These are phyloP conservation scores for Scheffersomyces insectosa DNA, from an alignment of 1,139 yeast species.

Conservation along the genomic window DNA sequence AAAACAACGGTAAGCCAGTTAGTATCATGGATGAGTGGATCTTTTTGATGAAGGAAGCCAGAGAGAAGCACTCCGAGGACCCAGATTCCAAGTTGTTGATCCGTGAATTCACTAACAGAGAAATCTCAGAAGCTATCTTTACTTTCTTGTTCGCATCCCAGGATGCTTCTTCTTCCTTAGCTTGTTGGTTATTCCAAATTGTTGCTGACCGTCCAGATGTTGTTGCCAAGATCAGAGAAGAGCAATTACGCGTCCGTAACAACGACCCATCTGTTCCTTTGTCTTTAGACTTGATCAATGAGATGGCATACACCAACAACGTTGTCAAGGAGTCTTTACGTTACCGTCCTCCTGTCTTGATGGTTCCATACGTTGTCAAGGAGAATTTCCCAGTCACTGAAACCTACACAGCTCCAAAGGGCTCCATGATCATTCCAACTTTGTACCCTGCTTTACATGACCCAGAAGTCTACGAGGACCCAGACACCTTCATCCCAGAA, in stretches of 20 bases:
- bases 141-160: slow-evolving; percentile 96
- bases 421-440: slow-evolving; percentile 95
- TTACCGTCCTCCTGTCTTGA: slow-evolving; percentile 94
- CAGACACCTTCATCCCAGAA: slow-evolving; percentile 92
- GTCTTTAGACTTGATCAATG: slow-evolving; percentile 70
- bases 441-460: slow-evolving; percentile 95
- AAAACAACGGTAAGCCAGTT: slow-evolving; percentile 72
- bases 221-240: slow-evolving; percentile 79
- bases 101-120: slow-evolving; percentile 85
- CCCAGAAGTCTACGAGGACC: slow-evolving; percentile 92
- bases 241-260: slow-evolving; percentile 80
- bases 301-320: slow-evolving; percentile 85
- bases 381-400: slow-evolving; percentile 80
- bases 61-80: slow-evolving; percentile 48
- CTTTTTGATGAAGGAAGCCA: slow-evolving; percentile 75
- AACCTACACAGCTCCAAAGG: slow-evolving; percentile 89
- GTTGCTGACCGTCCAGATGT: slow-evolving; percentile 95
- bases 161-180: slow-evolving; percentile 97
- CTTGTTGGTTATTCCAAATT: slow-evolving; percentile 97
- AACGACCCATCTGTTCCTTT: slow-evolving; percentile 68
- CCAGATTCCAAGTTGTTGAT: slow-evolving; percentile 58
- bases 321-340: slow-evolving; percentile 91
- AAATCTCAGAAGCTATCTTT: slow-evolving; percentile 93
- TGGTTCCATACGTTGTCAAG: slow-evolving; percentile 97
- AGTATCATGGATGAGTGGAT: slow-evolving; percentile 98